Base-by-base conservation (phyloP, 192 early-diverging fungal species). In the Coemansia sp. region DNA sequence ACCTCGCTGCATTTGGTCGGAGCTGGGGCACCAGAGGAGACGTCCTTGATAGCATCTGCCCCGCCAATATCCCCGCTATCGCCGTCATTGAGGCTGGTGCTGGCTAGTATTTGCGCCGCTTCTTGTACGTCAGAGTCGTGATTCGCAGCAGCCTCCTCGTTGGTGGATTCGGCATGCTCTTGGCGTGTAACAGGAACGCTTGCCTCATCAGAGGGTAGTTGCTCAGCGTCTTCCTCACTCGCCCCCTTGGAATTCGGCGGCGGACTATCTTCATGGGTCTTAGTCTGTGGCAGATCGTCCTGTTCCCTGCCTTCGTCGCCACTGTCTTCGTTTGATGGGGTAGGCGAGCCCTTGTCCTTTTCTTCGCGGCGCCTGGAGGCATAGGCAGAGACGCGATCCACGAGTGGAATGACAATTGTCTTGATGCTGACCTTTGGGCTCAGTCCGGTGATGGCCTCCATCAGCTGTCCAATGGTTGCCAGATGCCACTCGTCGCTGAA, bases 401-500 rank as follows among this genome's bases (percentile, higher is more conserved):
- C 90, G 26, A 99, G 80, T 12, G 91, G 89, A 68, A 99, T 95
- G 26, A 99, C 93, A 66, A 97, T 98, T 61, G 90, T 89, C 68
- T 98, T 99, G 28, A 98, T 91, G 77, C 96, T 97, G 42, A 99
- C 95, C 66, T 91, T 90, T 10, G 91, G 92, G 28, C 95, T 89
- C 21, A 99, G 82, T 73, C 92, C 91, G 9, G 93, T 94, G 9
- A 93, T 94, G 12, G 94, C 94, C 6, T 92, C 89, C 52, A 99
- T 85, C 65, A 97, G 90, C 42, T 89, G 85, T 18, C 92, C 92
- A 39, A 99, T 85, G 3, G 94, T 94, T 34, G 91, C 86, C 36
- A 99, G 74, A 64, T 98, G 98, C 79, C 95, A 98, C 62, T 97
- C 96, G 65, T 98, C 98, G 39, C 88, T 93, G 66, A 99, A 99